Percentiles rank a stretch among this genome's conserved stretches.
phyloP scores from a whole-genome alignment of 2,329 filamentous ascomycete species.

The Colletotrichum tropicale region DNA sequence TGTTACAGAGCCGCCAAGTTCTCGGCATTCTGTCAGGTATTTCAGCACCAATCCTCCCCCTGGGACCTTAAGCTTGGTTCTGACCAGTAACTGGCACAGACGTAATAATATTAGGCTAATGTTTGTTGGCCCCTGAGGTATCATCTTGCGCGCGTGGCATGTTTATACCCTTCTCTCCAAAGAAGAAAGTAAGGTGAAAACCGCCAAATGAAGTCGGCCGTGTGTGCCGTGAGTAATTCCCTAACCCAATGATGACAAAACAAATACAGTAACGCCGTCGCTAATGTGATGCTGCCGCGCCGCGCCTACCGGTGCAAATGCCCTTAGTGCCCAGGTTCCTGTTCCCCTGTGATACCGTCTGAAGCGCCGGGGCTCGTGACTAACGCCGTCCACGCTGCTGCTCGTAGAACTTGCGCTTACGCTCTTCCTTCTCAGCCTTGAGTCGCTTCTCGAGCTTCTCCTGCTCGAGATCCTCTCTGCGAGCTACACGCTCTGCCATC shows the following conservation, averaged over 20 bases:
- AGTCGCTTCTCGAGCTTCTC: conserved; percentile 65
- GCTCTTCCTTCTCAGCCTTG: conserved; percentile 67
- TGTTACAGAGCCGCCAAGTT: neutral
- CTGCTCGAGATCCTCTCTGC: conserved; percentile 70
- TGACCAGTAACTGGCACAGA: neutral
- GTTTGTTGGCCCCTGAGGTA: neutral
- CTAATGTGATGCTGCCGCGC: conserved; percentile 34
- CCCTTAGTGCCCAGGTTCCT: neutral
- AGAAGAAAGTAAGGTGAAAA: neutral
- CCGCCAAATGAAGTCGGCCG: neutral
- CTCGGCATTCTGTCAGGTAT: neutral
- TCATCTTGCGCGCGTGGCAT: neutral
- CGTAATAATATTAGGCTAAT: conserved; percentile 9
- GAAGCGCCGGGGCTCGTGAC: neutral
- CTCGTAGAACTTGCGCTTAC: conserved; percentile 44
- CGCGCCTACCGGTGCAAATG: conserved; percentile 11
- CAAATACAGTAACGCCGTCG: conserved; percentile 38
- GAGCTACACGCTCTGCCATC: conserved; percentile 64
- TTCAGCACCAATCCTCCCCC: neutral
- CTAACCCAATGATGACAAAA: neutral
- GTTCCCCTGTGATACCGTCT: neutral
- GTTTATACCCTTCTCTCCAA: neutral
- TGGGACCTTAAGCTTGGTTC: neutral
- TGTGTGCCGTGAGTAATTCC: neutral
- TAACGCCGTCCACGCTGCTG: conserved; percentile 21